phyloP scores from a whole-genome alignment of 768 basidiomycete species.

The Amanita exitialis region DNA sequence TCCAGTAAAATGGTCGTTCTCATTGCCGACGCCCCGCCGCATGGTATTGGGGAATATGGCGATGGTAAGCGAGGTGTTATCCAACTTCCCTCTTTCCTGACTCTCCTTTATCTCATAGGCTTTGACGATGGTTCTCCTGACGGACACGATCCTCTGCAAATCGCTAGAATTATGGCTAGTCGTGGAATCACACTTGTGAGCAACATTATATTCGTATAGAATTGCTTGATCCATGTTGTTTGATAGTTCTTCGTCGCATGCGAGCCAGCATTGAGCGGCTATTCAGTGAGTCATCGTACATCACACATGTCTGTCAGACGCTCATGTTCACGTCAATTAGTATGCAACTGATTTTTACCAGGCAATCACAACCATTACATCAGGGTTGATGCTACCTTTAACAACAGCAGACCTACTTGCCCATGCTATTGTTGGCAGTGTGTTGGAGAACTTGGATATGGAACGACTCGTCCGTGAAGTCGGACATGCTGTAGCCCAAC shows the following conservation, averaged over 20 bases:
- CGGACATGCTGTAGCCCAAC: constrained; percentile 84
- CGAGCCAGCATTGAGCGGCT: constrained; percentile 91
- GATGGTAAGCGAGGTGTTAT: constrained; percentile 51
- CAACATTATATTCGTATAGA: constrained; percentile 2
- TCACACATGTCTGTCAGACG: constrained; percentile 1
- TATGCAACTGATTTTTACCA: constrained; percentile 93
- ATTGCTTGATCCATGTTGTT: constrained; percentile 3
- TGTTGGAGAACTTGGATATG: constrained; percentile 97
- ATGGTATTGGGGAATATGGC: constrained; percentile 95
- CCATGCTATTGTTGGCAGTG: constrained; percentile 93
- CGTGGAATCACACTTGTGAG: constrained; percentile 85
- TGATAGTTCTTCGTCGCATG: constrained; percentile 96
- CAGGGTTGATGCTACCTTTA: constrained; percentile 91
- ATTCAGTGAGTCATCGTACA: constrained; percentile 46
- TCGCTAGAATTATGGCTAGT: constrained; percentile 84
- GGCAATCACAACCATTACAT: constrained; percentile 87
- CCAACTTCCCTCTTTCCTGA: constrained; percentile 8
- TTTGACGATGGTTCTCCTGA: constrained; percentile 94
- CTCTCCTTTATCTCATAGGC: constrained; percentile 34
- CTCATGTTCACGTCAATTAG: constrained; percentile 22
- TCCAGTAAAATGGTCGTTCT: constrained; percentile 95
- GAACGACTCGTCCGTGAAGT: constrained; percentile 93
- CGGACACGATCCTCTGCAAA: constrained; percentile 80
- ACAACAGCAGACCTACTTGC: constrained; percentile 92
- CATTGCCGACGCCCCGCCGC: constrained; percentile 95